These are phyloP conservation scores for Hemileia vastatrix DNA, from an alignment of 1,284 basidiomycete species.

Conservation along the genomic window DNA sequence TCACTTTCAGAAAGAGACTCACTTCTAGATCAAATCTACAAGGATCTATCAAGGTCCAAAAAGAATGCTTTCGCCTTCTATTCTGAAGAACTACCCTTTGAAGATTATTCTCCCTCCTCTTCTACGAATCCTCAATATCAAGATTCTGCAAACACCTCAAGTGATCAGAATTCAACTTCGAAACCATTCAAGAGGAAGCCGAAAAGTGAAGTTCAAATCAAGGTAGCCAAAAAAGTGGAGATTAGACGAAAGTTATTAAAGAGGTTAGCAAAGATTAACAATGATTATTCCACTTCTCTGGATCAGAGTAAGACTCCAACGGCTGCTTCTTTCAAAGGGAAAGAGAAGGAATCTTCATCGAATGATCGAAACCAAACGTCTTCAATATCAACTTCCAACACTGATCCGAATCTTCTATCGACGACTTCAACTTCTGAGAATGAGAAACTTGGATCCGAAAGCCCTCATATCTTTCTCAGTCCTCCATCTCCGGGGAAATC, in stretches of 20 bases:
- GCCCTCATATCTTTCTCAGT: neutral
- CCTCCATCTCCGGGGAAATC: neutral
- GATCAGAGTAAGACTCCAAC: neutral
- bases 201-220: too few relatives aligned
- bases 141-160: too few relatives aligned
- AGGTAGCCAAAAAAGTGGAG: too few relatives aligned
- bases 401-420: neutral
- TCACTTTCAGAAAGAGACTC: slow-evolving; percentile 25
- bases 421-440: neutral
- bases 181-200: too few relatives aligned
- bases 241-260: too few relatives aligned
- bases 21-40: slow-evolving; percentile 38
- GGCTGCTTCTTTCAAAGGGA: neutral
- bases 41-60: slow-evolving; percentile 33
- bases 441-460: neutral
- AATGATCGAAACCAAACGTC: too few relatives aligned
- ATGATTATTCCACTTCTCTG: neutral
- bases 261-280: neutral
- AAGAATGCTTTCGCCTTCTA: slow-evolving; percentile 39
- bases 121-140: too few relatives aligned
- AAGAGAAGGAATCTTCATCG: neutral
- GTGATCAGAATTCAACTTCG: too few relatives aligned
- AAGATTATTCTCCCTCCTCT: neutral
- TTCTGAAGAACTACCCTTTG: slow-evolving; percentile 19
- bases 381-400: neutral